Percentiles rank a stretch among this genome's conserved stretches.
Conservation (phyloP, 2,329 filamentous ascomycete species). For the Fusarium paranaense region DNA sequence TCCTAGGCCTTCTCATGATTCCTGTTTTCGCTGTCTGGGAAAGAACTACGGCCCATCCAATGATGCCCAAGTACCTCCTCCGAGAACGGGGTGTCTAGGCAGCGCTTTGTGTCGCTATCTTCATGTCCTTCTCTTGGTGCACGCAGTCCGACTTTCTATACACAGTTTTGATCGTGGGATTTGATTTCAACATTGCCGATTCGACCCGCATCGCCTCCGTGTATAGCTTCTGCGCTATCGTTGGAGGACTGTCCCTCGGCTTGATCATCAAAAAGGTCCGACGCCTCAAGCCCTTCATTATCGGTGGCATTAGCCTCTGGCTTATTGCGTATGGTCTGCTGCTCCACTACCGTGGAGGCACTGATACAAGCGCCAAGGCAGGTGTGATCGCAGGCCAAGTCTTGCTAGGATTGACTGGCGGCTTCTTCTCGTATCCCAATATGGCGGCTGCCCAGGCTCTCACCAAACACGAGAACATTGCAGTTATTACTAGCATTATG, state of each 20-base stretch:
- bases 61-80: background rate
- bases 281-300: background rate
- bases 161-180: background rate
- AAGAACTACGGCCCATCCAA: background rate
- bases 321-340: background rate
- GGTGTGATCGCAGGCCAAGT: background rate
- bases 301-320: background rate
- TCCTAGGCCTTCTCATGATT: background rate
- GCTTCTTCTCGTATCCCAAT: background rate
- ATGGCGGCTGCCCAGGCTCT: background rate
- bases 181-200: background rate
- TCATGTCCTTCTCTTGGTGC: background rate
- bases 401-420: background rate
- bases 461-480: background rate
- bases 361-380: background rate
- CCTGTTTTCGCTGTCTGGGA: background rate
- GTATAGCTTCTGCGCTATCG: background rate
- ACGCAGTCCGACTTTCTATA: background rate
- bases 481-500: background rate
- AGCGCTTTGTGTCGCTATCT: background rate
- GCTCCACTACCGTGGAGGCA: background rate
- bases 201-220: background rate
- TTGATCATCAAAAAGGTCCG: background rate
- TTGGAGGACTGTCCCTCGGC: background rate
- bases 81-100: background rate